These are phyloP conservation scores for Sphagnum tenellum DNA, from an alignment of 225 moss, liverwort and hornwort genomes.

Conservation along the genomic window DNA sequence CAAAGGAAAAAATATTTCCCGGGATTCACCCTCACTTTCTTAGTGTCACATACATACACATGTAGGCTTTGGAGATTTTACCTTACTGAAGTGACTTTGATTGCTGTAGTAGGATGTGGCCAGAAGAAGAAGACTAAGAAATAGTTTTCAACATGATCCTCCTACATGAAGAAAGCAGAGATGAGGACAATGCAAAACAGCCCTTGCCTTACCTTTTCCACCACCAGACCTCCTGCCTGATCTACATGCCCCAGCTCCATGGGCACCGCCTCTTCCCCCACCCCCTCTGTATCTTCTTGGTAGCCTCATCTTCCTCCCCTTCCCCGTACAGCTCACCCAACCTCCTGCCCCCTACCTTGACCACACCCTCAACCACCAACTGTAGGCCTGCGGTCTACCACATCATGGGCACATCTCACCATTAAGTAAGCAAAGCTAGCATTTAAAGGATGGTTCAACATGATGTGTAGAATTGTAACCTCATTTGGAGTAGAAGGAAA, in stretches of 20 bases:
- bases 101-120: no score
- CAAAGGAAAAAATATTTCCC: not conserved
- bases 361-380: constrained; percentile 62
- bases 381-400: constrained; percentile 62
- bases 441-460: not conserved
- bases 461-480: not conserved
- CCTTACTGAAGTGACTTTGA: no score
- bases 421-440: not conserved
- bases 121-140: no score
- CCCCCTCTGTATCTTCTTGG: constrained; percentile 48
- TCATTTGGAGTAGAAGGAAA: not conserved
- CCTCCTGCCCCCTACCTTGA: constrained; percentile 66
- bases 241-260: constrained; percentile 57
- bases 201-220: constrained; percentile 48
- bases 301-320: constrained; percentile 55
- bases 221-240: constrained; percentile 56
- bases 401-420: not conserved
- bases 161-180: not conserved
- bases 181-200: no score
- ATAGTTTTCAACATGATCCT: no score
- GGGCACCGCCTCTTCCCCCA: constrained; percentile 54
- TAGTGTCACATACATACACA: no score
- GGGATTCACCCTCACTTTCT: not conserved
- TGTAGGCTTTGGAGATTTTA: no score
- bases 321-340: constrained; percentile 45